These are phyloP conservation scores for Nymphaea colorata DNA, from an alignment of 164 flowering plant species.

Conservation along the genomic window DNA sequence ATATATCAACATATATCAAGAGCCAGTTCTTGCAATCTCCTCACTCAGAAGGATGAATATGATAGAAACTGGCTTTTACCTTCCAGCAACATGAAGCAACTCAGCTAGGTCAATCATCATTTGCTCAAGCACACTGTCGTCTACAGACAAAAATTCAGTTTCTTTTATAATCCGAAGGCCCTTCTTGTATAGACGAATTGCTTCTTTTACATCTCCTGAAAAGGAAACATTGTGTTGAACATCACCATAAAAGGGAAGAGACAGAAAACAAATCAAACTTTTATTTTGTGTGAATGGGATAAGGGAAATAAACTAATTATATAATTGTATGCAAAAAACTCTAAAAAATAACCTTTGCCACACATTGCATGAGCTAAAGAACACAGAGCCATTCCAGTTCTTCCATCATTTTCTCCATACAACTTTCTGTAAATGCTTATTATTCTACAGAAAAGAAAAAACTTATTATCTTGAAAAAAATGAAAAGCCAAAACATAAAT, in stretches of 20 bases:
- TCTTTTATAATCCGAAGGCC: constrained; percentile 55
- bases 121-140: constrained; percentile 56
- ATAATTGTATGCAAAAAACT: too few relatives aligned
- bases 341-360: constrained; percentile 45
- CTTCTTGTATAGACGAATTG: constrained; percentile 42
- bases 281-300: too few relatives aligned
- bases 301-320: too few relatives aligned
- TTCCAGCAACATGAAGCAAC: constrained; percentile 74
- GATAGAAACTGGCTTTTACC: constrained; percentile 25
- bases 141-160: constrained; percentile 41
- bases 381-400: constrained; percentile 81
- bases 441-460: constrained; percentile 28
- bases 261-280: too few relatives aligned
- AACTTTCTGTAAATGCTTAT: constrained; percentile 34
- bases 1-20: too few relatives aligned
- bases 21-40: too few relatives aligned
- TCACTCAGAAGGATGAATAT: too few relatives aligned
- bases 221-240: neutral
- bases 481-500: neutral
- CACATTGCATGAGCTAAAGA: constrained; percentile 71
- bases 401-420: constrained; percentile 80
- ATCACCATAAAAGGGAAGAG: too few relatives aligned
- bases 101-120: constrained; percentile 84
- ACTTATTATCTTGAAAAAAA: neutral
- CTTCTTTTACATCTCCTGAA: constrained; percentile 63